A percentile compares a stretch with the other conserved stretches of the same genome.
phyloP scores from a whole-genome alignment of 306 rosid species.

The Mimosa bimucronata region DNA sequence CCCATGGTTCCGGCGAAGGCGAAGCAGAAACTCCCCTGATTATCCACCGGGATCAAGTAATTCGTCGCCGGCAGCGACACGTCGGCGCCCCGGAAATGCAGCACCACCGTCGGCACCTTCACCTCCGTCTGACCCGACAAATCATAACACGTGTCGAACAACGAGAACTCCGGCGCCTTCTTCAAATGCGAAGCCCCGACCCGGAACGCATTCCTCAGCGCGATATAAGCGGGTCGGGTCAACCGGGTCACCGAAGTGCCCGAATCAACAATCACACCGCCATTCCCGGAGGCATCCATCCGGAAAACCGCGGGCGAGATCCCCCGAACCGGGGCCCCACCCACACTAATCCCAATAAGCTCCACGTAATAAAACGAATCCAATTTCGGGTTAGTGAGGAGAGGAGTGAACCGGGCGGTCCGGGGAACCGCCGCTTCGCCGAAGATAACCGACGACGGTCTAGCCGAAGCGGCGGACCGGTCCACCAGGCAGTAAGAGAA shows the following conservation, averaged over 20 bases:
- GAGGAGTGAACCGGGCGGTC: constrained; percentile 67
- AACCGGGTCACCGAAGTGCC: constrained; percentile 77
- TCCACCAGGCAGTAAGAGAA: constrained; percentile 82
- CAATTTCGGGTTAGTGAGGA: constrained; percentile 56
- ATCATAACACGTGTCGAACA: constrained; percentile 72
- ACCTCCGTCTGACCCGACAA: constrained; percentile 61
- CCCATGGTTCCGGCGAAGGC: constrained; percentile 74
- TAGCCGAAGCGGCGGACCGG: constrained; percentile 60
- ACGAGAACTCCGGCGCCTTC: constrained; percentile 57
- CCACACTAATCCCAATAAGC: constrained; percentile 64
- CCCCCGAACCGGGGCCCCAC: constrained; percentile 57
- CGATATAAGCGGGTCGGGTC: constrained; percentile 60
- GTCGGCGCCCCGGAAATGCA: constrained; percentile 69
- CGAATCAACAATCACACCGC: constrained; percentile 72
- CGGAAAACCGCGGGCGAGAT: constrained; percentile 54
- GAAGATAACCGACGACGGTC: constrained; percentile 62
- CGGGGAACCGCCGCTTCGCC: constrained; percentile 67
- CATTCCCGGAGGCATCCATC: constrained; percentile 57
- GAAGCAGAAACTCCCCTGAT: constrained; percentile 64
- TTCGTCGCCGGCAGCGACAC: constrained; percentile 65
- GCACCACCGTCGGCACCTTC: constrained; percentile 74
- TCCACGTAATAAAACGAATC: constrained; percentile 75
- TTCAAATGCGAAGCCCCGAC: constrained; percentile 50
- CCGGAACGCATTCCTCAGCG: constrained; percentile 60
- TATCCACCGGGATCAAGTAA: constrained; percentile 70